phyloP scores from a whole-genome alignment of 2,329 filamentous ascomycete genomes.

The Penicillium corylophilum region DNA sequence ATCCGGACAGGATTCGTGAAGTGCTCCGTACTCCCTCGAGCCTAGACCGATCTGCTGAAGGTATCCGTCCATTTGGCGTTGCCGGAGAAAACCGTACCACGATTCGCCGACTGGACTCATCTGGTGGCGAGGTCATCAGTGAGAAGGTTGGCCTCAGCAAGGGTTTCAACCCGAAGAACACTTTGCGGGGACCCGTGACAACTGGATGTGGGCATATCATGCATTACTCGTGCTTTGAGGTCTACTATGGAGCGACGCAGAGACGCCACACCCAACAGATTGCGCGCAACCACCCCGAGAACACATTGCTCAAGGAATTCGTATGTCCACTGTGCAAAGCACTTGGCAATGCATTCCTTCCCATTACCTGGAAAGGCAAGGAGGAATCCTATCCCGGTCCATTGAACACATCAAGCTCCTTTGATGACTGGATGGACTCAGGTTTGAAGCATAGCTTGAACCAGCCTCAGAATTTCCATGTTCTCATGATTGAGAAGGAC shows the following conservation, averaged over 20 bases:
- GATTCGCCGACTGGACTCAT: conserved; percentile 72
- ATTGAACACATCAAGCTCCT: conserved; percentile 60
- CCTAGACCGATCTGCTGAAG: conserved; percentile 81
- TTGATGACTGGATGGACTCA: conserved; percentile 67
- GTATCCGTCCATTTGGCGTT: conserved; percentile 84
- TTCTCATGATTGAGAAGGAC: conserved; percentile 37
- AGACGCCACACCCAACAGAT: conserved; percentile 89
- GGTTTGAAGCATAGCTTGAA: conserved; percentile 54
- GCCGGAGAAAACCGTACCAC: conserved; percentile 79
- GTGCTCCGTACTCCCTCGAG: conserved; percentile 73
- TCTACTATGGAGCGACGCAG: conserved; percentile 80
- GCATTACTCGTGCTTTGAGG: conserved; percentile 94
- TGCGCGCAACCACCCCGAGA: conserved; percentile 88
- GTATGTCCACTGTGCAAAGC: conserved; percentile 97
- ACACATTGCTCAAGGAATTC: conserved; percentile 77
- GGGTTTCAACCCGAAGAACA: conserved; percentile 72
- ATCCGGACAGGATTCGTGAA: conserved; percentile 81
- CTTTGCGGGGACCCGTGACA: conserved; percentile 73
- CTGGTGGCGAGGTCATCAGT: conserved; percentile 67
- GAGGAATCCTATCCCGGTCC: conserved; percentile 77
- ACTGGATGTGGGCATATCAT: conserved; percentile 97
- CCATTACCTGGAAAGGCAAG: conserved; percentile 91
- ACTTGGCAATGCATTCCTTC: conserved; percentile 88
- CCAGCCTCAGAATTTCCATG: conserved; percentile 50
- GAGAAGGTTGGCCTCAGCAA: conserved; percentile 84